Evolutionary conservation across 2,329 filamentous ascomycete genomes (phyloP), one percentile per base, ranked within the genome.

Genomic region (Massarina eburnea): DNA sequence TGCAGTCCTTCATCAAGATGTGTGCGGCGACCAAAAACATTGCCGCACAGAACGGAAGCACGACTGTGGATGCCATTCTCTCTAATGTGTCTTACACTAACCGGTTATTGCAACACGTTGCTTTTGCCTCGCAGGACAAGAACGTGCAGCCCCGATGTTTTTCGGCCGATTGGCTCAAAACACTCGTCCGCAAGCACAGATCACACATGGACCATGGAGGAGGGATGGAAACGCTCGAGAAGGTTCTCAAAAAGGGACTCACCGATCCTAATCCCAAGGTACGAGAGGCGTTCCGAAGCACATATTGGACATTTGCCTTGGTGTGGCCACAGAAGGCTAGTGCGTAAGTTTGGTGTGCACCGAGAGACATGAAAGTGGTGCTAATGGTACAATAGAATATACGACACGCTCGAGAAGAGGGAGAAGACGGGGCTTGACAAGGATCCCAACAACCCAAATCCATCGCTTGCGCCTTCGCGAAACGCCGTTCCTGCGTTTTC

Each of bases 1-100:
- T 97, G 72, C 91, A 96, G 63, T 86, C 83, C 21, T 83, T 96
- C 58, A 84, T 97, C 73, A 96, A 96, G 71, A 81, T 96, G 52
- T 91, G 87, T 55, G 89, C 85, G 8, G 85, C 85, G 19, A 95
- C 92, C 38, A 99, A 99, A 72, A 95, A 95, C 70, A 96, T 99
- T 57, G 85, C 83, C 46, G 90, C 90, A 1, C 86, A 95, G 61
- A 85, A 88, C 53, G 92, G 89, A 41, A 91, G 95, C 62, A 69
- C 76, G 14, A 89, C 88, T 0, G 85, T 96, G n/a, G 86, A 94
- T 55, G 83, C 79, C 17, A 85, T 99, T 41, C 81, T 97, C 52
- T 81, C 83, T 51, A 85, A 86, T 57, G 86, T 87, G 22, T 86
- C 91, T 0, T 97, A 92, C 71, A 91, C 80, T 51, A 76, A 79